phyloP scores from a whole-genome alignment of 1,284 basidiomycete genomes.

The Ceratobasidium sp. region DNA sequence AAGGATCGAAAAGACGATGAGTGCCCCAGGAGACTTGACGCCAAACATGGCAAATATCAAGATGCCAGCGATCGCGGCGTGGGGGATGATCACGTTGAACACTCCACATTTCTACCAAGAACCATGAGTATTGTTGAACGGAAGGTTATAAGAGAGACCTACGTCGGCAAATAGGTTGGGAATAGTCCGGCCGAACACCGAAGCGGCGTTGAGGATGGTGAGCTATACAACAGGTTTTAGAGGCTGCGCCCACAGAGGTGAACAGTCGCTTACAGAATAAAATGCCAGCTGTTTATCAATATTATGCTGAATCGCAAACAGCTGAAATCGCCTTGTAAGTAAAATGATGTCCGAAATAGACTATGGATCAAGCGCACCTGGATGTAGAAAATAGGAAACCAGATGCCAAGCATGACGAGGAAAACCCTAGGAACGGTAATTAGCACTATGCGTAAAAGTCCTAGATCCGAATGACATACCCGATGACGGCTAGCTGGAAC shows the following conservation, averaged over 20 bases:
- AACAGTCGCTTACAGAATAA: constrained; percentile 36
- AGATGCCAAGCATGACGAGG: background rate
- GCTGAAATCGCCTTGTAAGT: background rate
- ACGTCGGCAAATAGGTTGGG: constrained; percentile 28
- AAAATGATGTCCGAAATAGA: background rate
- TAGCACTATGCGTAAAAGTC: background rate
- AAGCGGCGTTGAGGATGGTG: constrained; percentile 38
- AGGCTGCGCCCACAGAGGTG: background rate
- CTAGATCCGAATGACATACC: background rate
- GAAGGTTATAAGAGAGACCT: background rate
- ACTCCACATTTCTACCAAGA: constrained; percentile 35
- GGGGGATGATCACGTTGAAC: constrained; percentile 37
- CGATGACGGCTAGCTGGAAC: constrained; percentile 20
- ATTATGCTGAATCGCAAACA: constrained; percentile 29
- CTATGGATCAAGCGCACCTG: background rate
- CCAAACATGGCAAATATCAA: constrained; percentile 38
- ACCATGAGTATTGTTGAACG: background rate
- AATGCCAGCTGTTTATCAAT: constrained; percentile 28
- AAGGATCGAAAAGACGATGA: constrained; percentile 17
- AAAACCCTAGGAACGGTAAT: background rate
- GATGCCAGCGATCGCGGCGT: constrained; percentile 12
- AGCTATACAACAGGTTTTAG: constrained; percentile 5
- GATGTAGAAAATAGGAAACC: background rate
- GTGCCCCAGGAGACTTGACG: constrained; percentile 32
- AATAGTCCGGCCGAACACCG: constrained; percentile 34